Conservation (phyloP, 1,284 basidiomycete genomes). For the Ustilago esculenta region DNA sequence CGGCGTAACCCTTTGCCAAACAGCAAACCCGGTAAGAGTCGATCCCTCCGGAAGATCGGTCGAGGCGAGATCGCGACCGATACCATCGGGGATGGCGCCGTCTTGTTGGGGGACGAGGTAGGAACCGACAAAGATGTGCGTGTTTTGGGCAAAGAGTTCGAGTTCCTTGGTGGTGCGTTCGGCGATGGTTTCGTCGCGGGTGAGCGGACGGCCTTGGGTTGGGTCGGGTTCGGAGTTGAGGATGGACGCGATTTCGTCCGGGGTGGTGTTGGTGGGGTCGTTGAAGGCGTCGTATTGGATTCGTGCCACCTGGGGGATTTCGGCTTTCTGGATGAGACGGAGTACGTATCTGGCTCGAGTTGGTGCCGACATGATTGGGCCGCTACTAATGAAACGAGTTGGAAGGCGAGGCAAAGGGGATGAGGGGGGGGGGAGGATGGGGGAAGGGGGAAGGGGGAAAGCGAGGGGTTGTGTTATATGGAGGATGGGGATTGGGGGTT, state of each 20-base stretch:
- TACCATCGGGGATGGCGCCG: background rate
- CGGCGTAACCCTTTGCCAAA: too few species aligned
- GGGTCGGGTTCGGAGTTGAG: conserved; percentile 1
- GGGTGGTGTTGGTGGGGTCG: conserved; percentile 2
- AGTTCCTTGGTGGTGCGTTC: background rate
- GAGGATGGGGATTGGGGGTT: too few species aligned
- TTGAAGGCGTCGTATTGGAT: conserved; percentile 17
- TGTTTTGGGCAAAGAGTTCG: background rate
- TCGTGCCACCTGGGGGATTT: background rate
- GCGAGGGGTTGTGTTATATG: too few species aligned
- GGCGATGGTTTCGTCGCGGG: background rate
- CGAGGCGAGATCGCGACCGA: background rate
- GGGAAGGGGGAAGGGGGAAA: too few species aligned
- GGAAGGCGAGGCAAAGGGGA: too few species aligned
- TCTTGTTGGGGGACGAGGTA: background rate
- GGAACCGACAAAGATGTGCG: background rate
- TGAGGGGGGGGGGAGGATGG: too few species aligned
- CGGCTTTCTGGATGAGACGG: background rate
- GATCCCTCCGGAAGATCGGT: background rate
- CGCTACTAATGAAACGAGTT: too few species aligned
- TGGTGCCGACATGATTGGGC: background rate
- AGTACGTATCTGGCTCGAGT: background rate
- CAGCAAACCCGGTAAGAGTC: background rate
- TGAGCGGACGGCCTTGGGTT: background rate
- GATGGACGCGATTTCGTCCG: conserved; percentile 1